Evolutionary conservation across 768 basidiomycete species (phyloP).

Genomic region (Lactarius psammicola): DNA sequence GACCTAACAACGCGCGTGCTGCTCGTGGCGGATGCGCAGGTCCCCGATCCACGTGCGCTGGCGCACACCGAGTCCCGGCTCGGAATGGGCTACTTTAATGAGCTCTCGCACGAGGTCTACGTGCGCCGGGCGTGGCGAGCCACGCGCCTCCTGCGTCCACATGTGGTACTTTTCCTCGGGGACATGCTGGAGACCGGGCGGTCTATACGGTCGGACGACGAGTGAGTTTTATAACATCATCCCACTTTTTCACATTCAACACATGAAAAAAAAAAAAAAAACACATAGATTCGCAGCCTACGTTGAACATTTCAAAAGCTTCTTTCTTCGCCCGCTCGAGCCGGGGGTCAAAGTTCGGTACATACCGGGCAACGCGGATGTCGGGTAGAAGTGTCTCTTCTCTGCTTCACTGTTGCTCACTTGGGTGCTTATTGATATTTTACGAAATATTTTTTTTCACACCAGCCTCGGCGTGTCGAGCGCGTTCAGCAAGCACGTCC

Average conservation of each 20-base stretch:
- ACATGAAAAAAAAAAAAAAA: too few relatives aligned
- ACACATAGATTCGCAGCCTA: conserved; percentile 68
- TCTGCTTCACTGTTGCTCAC: neutral
- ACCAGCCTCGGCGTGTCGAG: conserved; percentile 22
- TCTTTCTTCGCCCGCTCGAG: conserved; percentile 50
- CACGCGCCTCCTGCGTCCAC: conserved; percentile 55
- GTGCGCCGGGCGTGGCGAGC: conserved; percentile 81
- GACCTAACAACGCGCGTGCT: conserved; percentile 56
- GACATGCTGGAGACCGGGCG: conserved; percentile 91
- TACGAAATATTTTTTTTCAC: too few relatives aligned
- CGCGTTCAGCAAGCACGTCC: conserved; percentile 39
- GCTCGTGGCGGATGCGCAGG: conserved; percentile 83
- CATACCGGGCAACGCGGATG: conserved; percentile 89
- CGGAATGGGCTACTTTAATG: conserved; percentile 40
- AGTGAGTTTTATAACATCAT: too few relatives aligned
- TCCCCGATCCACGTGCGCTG: conserved; percentile 47
- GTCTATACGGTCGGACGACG: conserved; percentile 55
- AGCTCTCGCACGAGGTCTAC: conserved; percentile 72
- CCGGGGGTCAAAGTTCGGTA: conserved; percentile 55
- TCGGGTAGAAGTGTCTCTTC: conserved; percentile 52
- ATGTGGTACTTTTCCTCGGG: conserved; percentile 79
- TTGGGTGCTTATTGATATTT: neutral
- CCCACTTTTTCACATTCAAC: too few relatives aligned
- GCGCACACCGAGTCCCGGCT: neutral
- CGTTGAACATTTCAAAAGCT: conserved; percentile 60